These are phyloP conservation scores for Metrosideros polymorpha DNA, from an alignment of 441 rosid species.

Conservation along the genomic window DNA sequence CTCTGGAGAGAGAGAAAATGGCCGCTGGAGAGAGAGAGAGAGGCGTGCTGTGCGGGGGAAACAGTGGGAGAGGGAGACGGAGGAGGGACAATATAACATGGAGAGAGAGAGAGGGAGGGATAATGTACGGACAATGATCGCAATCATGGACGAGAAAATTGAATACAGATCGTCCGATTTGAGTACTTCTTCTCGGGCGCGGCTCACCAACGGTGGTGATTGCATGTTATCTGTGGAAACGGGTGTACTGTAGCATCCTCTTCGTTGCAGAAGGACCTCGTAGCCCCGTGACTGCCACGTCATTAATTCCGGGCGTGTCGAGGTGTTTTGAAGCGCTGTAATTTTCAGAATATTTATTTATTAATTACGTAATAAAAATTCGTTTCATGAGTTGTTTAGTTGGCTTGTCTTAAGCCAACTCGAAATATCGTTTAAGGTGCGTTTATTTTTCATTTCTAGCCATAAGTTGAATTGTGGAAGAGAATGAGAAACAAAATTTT, in stretches of 20 bases:
- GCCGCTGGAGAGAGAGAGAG: background rate
- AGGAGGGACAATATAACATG: background rate
- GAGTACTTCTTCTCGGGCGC: background rate
- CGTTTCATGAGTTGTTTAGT: no score
- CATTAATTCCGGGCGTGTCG: background rate
- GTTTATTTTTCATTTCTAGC: no score
- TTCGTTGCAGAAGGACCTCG: background rate
- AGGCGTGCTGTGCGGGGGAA: background rate
- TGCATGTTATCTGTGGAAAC: background rate
- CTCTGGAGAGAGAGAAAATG: background rate
- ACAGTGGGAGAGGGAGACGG: background rate
- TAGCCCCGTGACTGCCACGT: background rate
- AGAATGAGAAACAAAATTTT: no score
- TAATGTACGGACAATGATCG: background rate
- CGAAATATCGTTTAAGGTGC: no score
- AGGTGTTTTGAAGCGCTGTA: background rate
- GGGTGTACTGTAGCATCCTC: background rate
- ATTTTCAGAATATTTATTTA: background rate
- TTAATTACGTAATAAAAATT: no score
- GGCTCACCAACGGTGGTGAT: background rate
- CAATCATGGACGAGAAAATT: fast-evolving
- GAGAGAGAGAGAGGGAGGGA: background rate
- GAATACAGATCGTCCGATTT: background rate
- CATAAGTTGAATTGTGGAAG: no score
- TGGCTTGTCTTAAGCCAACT: no score